Evolutionary conservation across 805 yeast genomes (phyloP).

Genomic region (Sugiyamaella floridensis): DNA sequence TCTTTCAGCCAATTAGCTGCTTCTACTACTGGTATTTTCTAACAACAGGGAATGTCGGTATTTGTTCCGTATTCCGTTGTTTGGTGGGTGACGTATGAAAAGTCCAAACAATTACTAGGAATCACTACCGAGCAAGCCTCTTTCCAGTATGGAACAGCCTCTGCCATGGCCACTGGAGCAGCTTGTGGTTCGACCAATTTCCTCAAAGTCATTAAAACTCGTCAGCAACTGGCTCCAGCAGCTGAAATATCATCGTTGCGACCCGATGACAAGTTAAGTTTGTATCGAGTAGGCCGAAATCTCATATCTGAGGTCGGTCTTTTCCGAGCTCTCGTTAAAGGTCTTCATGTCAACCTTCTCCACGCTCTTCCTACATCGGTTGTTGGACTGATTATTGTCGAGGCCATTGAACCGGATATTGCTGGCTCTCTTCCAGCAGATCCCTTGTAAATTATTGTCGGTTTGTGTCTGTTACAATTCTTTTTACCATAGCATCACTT

Average conservation of each 20-base stretch:
- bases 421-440: neutral
- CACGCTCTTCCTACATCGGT: slow-evolving; percentile 35
- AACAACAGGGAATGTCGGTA: slow-evolving; percentile 12
- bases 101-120: neutral
- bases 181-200: slow-evolving; percentile 34
- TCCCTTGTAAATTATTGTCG: neutral
- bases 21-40: neutral
- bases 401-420: slow-evolving; percentile 32
- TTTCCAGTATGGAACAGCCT: slow-evolving; percentile 26
- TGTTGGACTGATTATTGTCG: slow-evolving; percentile 35
- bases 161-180: slow-evolving; percentile 30
- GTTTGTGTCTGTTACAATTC: neutral
- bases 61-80: slow-evolving; percentile 19
- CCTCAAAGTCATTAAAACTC: slow-evolving; percentile 38
- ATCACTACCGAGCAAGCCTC: slow-evolving; percentile 9
- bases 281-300: slow-evolving; percentile 29
- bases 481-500: neutral
- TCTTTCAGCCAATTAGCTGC: neutral
- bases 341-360: slow-evolving; percentile 31
- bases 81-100: slow-evolving; percentile 15
- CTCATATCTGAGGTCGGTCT: slow-evolving; percentile 33
- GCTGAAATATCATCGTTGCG: slow-evolving; percentile 32
- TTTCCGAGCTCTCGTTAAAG: slow-evolving; percentile 28
- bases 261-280: slow-evolving; percentile 32
- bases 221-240: slow-evolving; percentile 37